Evolutionary conservation across 352 stramenopile species (phyloP).

Genomic region (Globisporangium rhizosaccharum): DNA sequence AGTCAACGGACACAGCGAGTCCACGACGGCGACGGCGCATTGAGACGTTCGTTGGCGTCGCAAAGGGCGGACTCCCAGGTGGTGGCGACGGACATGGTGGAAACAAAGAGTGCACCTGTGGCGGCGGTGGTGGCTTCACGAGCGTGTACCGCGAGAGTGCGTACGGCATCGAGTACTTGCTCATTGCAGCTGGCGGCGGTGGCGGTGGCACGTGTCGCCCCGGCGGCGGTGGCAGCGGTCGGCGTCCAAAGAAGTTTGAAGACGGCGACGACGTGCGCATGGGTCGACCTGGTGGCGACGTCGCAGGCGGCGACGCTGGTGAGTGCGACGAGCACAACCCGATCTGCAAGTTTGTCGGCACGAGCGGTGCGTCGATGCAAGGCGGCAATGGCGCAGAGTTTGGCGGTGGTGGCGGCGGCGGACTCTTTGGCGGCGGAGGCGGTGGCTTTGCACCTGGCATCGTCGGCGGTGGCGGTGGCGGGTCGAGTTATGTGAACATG

Average conservation of each 20-base stretch:
- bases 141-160: constrained; percentile 61
- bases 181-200: constrained; percentile 59
- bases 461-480: constrained; percentile 55
- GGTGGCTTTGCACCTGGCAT: constrained; percentile 70
- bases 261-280: constrained; percentile 48
- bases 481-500: constrained; percentile 57
- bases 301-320: constrained; percentile 37
- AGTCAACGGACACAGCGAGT: constrained; percentile 2
- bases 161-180: constrained; percentile 59
- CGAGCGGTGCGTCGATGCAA: constrained; percentile 39
- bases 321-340: constrained; percentile 54
- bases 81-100: constrained; percentile 53
- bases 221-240: constrained; percentile 35
- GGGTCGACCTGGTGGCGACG: constrained; percentile 35
- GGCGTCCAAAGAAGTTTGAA: constrained; percentile 16
- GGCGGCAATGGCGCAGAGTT: constrained; percentile 70
- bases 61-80: constrained; percentile 39
- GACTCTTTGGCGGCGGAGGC: constrained; percentile 58
- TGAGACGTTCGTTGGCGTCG: constrained; percentile 38
- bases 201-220: constrained; percentile 65
- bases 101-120: constrained; percentile 67
- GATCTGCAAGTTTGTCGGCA: constrained; percentile 57
- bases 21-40: constrained; percentile 21
- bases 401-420: constrained; percentile 57
- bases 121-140: constrained; percentile 63